phyloP scores from a whole-genome alignment of 441 rosid genomes.

The Breynia disticha region DNA sequence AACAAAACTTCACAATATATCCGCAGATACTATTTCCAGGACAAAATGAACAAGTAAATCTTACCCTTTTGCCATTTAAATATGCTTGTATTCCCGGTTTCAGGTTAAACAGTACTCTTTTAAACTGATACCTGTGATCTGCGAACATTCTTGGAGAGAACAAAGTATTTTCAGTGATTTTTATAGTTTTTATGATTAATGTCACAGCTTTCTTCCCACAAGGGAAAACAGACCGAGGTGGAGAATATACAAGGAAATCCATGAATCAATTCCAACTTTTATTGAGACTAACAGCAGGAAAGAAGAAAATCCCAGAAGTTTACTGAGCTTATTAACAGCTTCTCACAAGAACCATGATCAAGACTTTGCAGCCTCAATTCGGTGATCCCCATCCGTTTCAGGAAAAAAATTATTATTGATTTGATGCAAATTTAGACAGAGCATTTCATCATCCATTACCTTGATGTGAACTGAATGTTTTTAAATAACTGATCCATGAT shows the following conservation, averaged over 20 bases:
- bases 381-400: slow-evolving; percentile 56
- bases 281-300: slow-evolving; percentile 26
- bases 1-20: slow-evolving; percentile 37
- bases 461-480: no score
- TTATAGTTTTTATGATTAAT: neutral
- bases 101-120: no score
- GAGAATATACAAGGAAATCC: slow-evolving; percentile 53
- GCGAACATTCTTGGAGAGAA: slow-evolving; percentile 2
- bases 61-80: slow-evolving; percentile 36
- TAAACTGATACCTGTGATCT: slow-evolving; percentile 6
- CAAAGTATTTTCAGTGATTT: neutral
- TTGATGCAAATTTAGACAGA: no score
- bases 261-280: slow-evolving; percentile 40
- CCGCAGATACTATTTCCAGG: slow-evolving; percentile 56
- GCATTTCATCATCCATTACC: no score
- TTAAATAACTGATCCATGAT: no score
- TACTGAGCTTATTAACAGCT: slow-evolving; percentile 49
- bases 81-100: slow-evolving; percentile 33
- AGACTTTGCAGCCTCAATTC: slow-evolving; percentile 47
- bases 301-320: slow-evolving; percentile 30
- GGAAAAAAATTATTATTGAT: slow-evolving; percentile 19
- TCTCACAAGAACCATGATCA: slow-evolving; percentile 30
- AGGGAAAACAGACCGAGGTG: slow-evolving; percentile 59
- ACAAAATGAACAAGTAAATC: slow-evolving; percentile 55
- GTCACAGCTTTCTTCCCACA: slow-evolving; percentile 66